Conservation (phyloP, 345 rosid genomes). For the Odontarrhena argentea region DNA sequence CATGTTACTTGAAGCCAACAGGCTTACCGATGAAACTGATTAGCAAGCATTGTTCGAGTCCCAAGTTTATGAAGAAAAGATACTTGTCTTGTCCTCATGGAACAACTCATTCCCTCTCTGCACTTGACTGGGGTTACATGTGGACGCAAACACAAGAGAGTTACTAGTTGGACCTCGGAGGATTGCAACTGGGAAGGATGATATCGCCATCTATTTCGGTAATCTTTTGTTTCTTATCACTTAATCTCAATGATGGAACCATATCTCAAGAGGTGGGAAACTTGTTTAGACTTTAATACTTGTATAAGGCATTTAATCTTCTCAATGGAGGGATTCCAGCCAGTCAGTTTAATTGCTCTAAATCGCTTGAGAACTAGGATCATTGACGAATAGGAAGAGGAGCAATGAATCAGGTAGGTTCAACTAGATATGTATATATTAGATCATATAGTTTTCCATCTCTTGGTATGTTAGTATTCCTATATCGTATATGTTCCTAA, state of each 20-base stretch:
- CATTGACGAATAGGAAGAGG: not conserved
- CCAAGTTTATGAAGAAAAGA: conserved; percentile 1
- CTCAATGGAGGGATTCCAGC: conserved; percentile 32
- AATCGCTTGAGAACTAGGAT: conserved; percentile 31
- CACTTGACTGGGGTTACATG: conserved; percentile 22
- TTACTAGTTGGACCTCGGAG: conserved; percentile 1
- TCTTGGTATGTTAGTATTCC: too few relatives aligned
- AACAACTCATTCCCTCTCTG: conserved; percentile 28
- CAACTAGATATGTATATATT: too few relatives aligned
- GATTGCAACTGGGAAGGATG: conserved; percentile 1
- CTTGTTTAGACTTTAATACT: conserved; percentile 4
- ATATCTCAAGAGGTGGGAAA: conserved; percentile 13
- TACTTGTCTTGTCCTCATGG: conserved; percentile 25
- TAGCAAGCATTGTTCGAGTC: conserved; percentile 27
- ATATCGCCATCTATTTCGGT: conserved; percentile 27
- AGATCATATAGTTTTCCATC: too few relatives aligned
- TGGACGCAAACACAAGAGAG: conserved; percentile 20
- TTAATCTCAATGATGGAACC: not conserved
- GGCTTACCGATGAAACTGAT: conserved; percentile 18
- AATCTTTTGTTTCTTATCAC: conserved; percentile 29
- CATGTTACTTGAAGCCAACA: conserved; percentile 1
- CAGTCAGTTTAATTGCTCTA: conserved; percentile 25
- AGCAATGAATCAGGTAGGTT: too few relatives aligned
- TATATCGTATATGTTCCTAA: too few relatives aligned
- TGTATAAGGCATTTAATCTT: not conserved